A percentile compares a stretch with the other conserved stretches of the same genome.
These are phyloP conservation scores for Chrysoporthe austroafricana DNA, from an alignment of 2,329 filamentous ascomycete species.

Conservation along the genomic window DNA sequence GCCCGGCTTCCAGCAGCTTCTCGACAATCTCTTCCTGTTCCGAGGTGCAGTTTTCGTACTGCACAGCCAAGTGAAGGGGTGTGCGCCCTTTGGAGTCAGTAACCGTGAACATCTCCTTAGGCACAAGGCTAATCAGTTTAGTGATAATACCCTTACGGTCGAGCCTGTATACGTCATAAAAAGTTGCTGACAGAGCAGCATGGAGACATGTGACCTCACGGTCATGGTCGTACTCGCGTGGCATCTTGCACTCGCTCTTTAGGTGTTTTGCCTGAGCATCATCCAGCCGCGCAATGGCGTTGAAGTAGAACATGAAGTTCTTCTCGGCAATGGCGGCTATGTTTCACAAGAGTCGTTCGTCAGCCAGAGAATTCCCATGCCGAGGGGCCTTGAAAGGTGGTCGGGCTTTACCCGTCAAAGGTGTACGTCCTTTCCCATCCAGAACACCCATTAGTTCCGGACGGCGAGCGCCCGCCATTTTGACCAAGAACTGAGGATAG, in stretches of 20 bases:
- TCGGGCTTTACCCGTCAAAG: slow-evolving; percentile 3
- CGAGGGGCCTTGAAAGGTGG: too few species aligned
- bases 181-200: background rate
- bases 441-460: slow-evolving; percentile 1
- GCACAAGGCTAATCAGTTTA: background rate
- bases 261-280: background rate
- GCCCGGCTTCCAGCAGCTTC: background rate
- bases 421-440: background rate
- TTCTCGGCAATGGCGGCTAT: slow-evolving; percentile 11
- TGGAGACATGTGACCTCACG: slow-evolving; percentile 5
- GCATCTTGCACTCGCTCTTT: background rate
- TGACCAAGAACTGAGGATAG: background rate
- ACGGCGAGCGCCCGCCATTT: background rate
- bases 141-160: background rate
- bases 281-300: background rate
- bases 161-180: background rate
- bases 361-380: too few species aligned
- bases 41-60: background rate
- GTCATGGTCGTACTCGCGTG: background rate
- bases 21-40: background rate
- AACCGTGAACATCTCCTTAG: slow-evolving; percentile 4
- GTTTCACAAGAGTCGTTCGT: background rate
- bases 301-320: background rate
- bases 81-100: slow-evolving; percentile 10
- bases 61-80: slow-evolving; percentile 10